A percentile compares a stretch with the other conserved stretches of the same genome.
phyloP scores from a whole-genome alignment of 148 eudicot species.

The Pharnaceum exiguum region DNA sequence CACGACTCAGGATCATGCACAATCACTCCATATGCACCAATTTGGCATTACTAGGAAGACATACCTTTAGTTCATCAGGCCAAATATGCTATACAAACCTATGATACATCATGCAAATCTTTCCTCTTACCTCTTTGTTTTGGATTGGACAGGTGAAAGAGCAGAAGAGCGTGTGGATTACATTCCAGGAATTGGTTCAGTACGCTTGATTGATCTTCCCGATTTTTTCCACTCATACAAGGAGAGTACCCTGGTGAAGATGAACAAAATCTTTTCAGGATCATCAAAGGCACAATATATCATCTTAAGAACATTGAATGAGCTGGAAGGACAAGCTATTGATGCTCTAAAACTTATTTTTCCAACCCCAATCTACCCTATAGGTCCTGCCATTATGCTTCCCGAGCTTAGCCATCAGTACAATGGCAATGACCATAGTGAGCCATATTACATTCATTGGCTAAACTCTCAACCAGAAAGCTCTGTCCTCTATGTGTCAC shows the following conservation, averaged over 20 bases:
- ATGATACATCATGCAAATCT: not conserved
- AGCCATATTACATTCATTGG: conserved; percentile 25
- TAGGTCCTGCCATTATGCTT: conserved; percentile 35
- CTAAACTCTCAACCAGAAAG: conserved; percentile 24
- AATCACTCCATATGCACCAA: too few species aligned
- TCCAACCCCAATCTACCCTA: conserved; percentile 20
- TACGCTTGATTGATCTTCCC: conserved; percentile 26
- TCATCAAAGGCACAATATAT: conserved; percentile 24
- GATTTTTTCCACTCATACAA: conserved; percentile 1
- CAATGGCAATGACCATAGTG: not conserved
- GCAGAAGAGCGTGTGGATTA: conserved; percentile 29
- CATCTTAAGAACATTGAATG: conserved; percentile 26
- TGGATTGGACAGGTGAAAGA: conserved; percentile 11
- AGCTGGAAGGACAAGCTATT: conserved; percentile 28
- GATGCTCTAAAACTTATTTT: conserved; percentile 6
- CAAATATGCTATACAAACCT: not conserved
- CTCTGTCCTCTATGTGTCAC: conserved; percentile 33
- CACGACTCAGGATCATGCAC: too few species aligned
- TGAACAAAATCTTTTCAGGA: not conserved
- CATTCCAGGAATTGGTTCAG: conserved; percentile 31
- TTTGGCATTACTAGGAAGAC: too few species aligned
- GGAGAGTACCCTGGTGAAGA: not conserved
- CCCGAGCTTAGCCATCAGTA: not conserved
- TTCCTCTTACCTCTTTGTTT: not conserved
- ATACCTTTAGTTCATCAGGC: too few species aligned